Conservation (phyloP, 2,329 filamentous ascomycete genomes). For the Periglandula ipomoeae region DNA sequence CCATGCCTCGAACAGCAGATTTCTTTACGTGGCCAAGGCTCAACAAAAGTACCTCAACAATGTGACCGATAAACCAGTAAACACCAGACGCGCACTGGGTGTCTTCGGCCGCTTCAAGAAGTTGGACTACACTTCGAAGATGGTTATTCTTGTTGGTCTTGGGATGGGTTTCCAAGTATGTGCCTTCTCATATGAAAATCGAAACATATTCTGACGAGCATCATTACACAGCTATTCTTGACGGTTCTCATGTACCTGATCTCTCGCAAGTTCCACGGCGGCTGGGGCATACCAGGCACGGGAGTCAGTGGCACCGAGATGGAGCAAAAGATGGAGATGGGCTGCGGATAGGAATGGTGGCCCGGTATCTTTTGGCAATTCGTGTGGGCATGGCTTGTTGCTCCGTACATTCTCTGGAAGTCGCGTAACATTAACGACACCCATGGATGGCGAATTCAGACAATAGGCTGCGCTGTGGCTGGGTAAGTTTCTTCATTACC, state of each 20-base stretch:
- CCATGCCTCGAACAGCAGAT: constrained; percentile 52
- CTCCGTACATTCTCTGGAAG: constrained; percentile 35
- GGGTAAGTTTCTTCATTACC: constrained; percentile 21
- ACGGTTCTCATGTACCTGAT: constrained; percentile 50
- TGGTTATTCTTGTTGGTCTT: constrained; percentile 39
- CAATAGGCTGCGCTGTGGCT: constrained; percentile 38
- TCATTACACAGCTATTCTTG: constrained; percentile 40
- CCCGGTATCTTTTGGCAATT: constrained; percentile 53
- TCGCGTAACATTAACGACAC: constrained; percentile 54
- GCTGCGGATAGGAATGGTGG: constrained; percentile 57
- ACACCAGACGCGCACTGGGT: constrained; percentile 14
- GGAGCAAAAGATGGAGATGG: constrained; percentile 34
- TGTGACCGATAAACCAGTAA: background rate
- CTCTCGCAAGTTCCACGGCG: constrained; percentile 29
- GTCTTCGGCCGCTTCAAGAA: constrained; percentile 21
- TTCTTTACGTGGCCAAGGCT: constrained; percentile 45
- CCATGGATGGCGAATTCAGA: constrained; percentile 55
- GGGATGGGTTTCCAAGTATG: constrained; percentile 48
- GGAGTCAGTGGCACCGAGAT: constrained; percentile 42
- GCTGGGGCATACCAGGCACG: constrained; percentile 50
- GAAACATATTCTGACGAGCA: background rate
- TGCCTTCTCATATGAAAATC: background rate
- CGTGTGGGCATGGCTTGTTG: constrained; percentile 48
- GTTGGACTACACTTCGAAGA: constrained; percentile 33
- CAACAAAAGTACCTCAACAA: constrained; percentile 28